Percentiles rank a stretch among this genome's conserved stretches.
Evolutionary conservation across 441 rosid species (phyloP).

Genomic region (Erysimum pusillum): DNA sequence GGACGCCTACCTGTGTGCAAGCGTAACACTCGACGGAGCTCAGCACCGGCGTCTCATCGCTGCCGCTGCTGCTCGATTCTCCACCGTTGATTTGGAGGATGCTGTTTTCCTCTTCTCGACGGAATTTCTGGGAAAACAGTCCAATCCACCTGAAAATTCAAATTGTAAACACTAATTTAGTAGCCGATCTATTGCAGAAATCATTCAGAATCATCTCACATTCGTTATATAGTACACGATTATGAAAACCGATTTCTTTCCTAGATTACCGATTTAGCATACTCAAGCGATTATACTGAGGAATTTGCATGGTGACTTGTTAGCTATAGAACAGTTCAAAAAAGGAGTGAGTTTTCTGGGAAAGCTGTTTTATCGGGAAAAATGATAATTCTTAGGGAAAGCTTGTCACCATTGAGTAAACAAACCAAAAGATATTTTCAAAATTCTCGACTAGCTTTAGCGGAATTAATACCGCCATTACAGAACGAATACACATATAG

Average conservation of each 20-base stretch:
- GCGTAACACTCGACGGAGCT: constrained; percentile 69
- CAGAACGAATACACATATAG: neutral
- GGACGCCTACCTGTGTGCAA: constrained; percentile 75
- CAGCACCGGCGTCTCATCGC: constrained; percentile 49
- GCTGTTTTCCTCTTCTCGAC: constrained; percentile 24
- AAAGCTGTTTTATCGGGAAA: constrained; percentile 6
- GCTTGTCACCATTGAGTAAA: neutral
- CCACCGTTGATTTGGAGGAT: constrained; percentile 34
- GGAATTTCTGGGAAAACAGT: constrained; percentile 40
- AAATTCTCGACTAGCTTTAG: constrained; percentile 3
- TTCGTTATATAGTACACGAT: neutral
- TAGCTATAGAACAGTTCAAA: constrained; percentile 12
- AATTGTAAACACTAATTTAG: neutral
- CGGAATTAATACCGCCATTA: constrained; percentile 1
- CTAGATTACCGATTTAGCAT: neutral
- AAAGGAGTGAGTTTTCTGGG: constrained; percentile 2
- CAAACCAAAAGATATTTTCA: neutral
- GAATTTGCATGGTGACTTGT: constrained; percentile 38
- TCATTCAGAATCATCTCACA: constrained; percentile 20
- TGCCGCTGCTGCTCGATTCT: constrained; percentile 36
- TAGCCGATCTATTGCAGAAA: neutral
- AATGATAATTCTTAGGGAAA: neutral
- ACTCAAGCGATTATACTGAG: neutral
- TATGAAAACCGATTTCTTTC: neutral
- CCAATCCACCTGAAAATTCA: constrained; percentile 49